Evolutionary conservation across 306 rosid genomes (phyloP).

Genomic region (Sicyos baderoa): DNA sequence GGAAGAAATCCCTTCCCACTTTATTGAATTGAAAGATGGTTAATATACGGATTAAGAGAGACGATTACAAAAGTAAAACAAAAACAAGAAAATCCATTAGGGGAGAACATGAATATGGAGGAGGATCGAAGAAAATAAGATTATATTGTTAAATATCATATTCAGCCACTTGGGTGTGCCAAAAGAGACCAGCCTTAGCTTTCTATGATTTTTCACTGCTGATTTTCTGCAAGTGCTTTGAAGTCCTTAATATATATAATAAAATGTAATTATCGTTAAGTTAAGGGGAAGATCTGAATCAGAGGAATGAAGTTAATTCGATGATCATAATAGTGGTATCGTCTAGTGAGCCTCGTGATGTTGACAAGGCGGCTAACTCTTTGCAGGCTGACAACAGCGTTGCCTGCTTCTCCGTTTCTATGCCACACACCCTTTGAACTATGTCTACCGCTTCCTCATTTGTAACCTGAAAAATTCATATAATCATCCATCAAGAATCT

Average conservation of each 20-base stretch:
- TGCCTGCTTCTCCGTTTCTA: conserved; percentile 23
- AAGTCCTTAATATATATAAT: too few relatives aligned
- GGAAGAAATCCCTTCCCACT: neutral
- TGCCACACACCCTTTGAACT: conserved; percentile 34
- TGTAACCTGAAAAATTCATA: conserved; percentile 23
- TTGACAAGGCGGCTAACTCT: conserved; percentile 32
- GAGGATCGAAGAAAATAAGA: too few relatives aligned
- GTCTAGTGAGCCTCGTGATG: conserved; percentile 36
- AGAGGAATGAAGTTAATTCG: conserved; percentile 24
- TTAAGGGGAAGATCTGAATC: neutral
- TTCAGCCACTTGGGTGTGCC: too few relatives aligned
- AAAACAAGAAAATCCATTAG: neutral
- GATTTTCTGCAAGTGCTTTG: too few relatives aligned
- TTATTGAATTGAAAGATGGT: neutral
- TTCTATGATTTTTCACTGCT: too few relatives aligned
- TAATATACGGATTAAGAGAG: neutral
- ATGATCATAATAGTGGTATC: conserved; percentile 45
- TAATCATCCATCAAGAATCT: too few relatives aligned
- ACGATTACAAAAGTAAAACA: neutral
- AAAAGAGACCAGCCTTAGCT: too few relatives aligned
- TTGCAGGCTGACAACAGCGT: conserved; percentile 36
- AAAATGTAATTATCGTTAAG: too few relatives aligned
- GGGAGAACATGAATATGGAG: too few relatives aligned
- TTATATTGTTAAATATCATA: too few relatives aligned
- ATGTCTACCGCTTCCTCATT: conserved; percentile 45